Evolutionary conservation across 1,139 yeast genomes (phyloP), one percentile per base, ranked within the genome.

Genomic region (Taphrina pruni): DNA sequence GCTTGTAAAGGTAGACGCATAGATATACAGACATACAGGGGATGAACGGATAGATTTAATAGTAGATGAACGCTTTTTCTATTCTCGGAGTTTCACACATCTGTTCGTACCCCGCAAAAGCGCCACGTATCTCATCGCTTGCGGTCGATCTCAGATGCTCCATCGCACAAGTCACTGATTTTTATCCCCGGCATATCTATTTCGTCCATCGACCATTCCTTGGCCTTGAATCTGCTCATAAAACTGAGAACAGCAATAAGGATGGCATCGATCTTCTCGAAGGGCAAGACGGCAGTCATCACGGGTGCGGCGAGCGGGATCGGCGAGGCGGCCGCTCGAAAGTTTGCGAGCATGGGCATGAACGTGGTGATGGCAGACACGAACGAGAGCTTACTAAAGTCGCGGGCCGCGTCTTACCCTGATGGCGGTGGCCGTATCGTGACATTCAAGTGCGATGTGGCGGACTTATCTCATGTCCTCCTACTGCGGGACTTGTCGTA

Each of bases 281-380:
- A 36, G 26, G 68, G 68, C 36, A 46, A 57, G 26, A 65, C 68
- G 4, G 68, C 62, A 26, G 68, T 65, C 48, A 75, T 75, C 60
- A 70, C 76, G 14, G 77, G 77, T 20, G 69, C 73, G 7, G 77
- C 77, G n/a, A 73, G 75, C 21, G 77, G 77, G 32, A 75, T 75
- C 69, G 77, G 77, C 46, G 73, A 76, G 14, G 76, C 77, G 1
- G 75, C 76, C 26, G 76, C 77, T 32, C 71, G 73, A 43, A 71
- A 71, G 51, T 75, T 75, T 72, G 75, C 76, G 7, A 52, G 72
- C n/a, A 70, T 73, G 38, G 77, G 77, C n/a, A 75, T 73, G 70
- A 73, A 73, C 56, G 72, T 75, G 43, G 76, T 75, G n/a, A 72
- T 75, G 58, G 72, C 76, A 41, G 77, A 75, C 70, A 66, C 69